Evolutionary conservation across 352 stramenopile genomes (phyloP).

Genomic region (Pythium periplocum): DNA sequence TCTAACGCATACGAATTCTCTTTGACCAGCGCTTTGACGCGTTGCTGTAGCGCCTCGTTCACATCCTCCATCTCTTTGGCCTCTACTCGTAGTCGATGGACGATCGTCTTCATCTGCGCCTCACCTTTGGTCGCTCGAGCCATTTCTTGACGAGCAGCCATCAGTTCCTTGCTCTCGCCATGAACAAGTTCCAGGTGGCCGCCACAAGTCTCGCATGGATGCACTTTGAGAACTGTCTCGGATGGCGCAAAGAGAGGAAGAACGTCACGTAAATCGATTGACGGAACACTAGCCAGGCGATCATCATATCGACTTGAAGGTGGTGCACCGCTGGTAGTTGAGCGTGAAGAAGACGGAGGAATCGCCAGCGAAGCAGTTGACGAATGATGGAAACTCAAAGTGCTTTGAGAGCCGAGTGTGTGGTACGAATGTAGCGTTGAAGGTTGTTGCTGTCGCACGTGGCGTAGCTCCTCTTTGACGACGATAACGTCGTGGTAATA

Average conservation of each 20-base stretch:
- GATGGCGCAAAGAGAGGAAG: conserved; percentile 67
- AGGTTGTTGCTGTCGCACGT: conserved; percentile 8
- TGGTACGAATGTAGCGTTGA: background rate
- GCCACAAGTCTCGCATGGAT: conserved; percentile 68
- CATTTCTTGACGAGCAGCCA: conserved; percentile 60
- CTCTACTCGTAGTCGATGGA: conserved; percentile 61
- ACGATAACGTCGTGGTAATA: conserved; percentile 83
- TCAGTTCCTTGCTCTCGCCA: conserved; percentile 73
- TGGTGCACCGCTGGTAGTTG: conserved; percentile 8
- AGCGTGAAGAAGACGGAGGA: conserved; percentile 13
- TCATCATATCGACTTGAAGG: conserved; percentile 19
- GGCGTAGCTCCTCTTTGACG: conserved; percentile 75
- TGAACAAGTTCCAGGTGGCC: conserved; percentile 75
- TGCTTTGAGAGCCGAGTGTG: background rate
- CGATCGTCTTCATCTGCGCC: conserved; percentile 58
- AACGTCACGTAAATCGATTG: conserved; percentile 60
- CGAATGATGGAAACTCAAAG: background rate
- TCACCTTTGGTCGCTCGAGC: conserved; percentile 56
- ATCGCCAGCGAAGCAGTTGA: background rate
- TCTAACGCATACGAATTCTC: conserved; percentile 77
- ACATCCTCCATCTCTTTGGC: conserved; percentile 70
- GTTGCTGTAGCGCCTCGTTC: conserved; percentile 68
- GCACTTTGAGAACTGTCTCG: conserved; percentile 67
- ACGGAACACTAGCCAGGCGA: conserved; percentile 51
- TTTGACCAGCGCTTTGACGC: conserved; percentile 66